Evolutionary conservation across 2,329 filamentous ascomycete genomes (phyloP), one percentile per base, ranked within the genome.

Genomic region (Aspergillus intermedius): DNA sequence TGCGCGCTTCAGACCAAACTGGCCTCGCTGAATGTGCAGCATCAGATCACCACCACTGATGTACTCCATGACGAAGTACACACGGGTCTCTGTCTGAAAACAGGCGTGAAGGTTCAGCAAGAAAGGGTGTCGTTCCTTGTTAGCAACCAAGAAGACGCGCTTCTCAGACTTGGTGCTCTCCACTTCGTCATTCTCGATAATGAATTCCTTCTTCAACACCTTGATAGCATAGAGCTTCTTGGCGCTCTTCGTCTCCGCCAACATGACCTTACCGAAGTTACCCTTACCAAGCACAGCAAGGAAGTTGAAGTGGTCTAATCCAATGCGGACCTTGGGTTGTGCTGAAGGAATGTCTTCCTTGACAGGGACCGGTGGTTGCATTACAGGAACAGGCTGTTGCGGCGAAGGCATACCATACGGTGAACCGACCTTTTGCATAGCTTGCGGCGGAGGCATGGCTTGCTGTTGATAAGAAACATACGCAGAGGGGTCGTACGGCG

Each of bases 61-160:
- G 68, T 98, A 98, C 74, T 98, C 93, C 91, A 97, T 97, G 55
- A 98, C 93, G 65, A 98, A 98, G 75, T 98, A 98, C 19, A 98
- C 91, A 60, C 93, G 80, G 5, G 93, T 98, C 70, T 98, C 93
- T 0, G 93, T 98, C 73, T 98, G 93, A 80, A 98, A 98, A 74
- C 93, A 98, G 47, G 93, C 93, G 66, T 98, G 93, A 35, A 98
- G 75, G 65, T 87, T 98, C 44, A 94, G 84, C 58, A 98, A 73
- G 81, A 98, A 98, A 0, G 94, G 93, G 65, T 98, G 93, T 12
- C 88, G 84, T 67, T 97, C 93, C 68, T 95, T 90, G 75, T 98
- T 98, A 30, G 93, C 93, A 65, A 98, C 87, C 67, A 98, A 70
- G 74, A 97, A 95, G 13, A 98, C 94, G 55, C 93, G 82, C 80